Evolutionary conservation across 192 early-diverging fungal genomes (phyloP).

Genomic region (Linnemannia hyalina): DNA sequence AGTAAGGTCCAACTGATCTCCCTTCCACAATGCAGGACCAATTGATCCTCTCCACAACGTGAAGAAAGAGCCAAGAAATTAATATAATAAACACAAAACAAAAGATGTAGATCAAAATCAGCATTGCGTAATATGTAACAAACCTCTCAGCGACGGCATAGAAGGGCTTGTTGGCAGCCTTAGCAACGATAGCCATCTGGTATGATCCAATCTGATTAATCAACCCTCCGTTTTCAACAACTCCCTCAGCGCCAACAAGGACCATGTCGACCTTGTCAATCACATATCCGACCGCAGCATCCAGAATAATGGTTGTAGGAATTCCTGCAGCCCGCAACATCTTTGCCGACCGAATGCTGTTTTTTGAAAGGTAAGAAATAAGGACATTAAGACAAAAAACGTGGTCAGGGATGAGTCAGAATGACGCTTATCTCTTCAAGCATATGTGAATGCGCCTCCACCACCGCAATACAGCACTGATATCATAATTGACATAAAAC

Average conservation of each 20-base stretch:
- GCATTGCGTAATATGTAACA: background rate
- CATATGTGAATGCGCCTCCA: background rate
- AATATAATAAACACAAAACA: constrained; percentile 1
- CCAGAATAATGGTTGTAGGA: constrained; percentile 87
- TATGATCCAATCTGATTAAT: constrained; percentile 98
- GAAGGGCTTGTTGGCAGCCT: constrained; percentile 94
- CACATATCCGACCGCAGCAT: constrained; percentile 93
- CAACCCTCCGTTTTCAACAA: constrained; percentile 96
- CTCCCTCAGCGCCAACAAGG: constrained; percentile 97
- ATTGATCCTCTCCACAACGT: background rate
- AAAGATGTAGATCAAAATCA: too few species aligned
- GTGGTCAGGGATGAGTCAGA: constrained; percentile 39
- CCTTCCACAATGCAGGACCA: background rate
- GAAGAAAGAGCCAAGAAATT: background rate
- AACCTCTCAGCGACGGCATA: constrained; percentile 96
- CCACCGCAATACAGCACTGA: background rate
- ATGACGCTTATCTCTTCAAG: background rate
- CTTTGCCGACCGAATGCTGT: constrained; percentile 72
- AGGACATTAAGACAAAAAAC: background rate
- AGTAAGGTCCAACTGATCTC: background rate
- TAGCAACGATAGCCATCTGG: constrained; percentile 95
- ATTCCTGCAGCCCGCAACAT: constrained; percentile 82
- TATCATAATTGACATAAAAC: background rate
- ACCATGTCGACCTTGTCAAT: constrained; percentile 98
- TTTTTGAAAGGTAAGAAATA: background rate